These are phyloP conservation scores for Tricholoma hemisulphureum DNA, from an alignment of 768 basidiomycete genomes.

Conservation along the genomic window DNA sequence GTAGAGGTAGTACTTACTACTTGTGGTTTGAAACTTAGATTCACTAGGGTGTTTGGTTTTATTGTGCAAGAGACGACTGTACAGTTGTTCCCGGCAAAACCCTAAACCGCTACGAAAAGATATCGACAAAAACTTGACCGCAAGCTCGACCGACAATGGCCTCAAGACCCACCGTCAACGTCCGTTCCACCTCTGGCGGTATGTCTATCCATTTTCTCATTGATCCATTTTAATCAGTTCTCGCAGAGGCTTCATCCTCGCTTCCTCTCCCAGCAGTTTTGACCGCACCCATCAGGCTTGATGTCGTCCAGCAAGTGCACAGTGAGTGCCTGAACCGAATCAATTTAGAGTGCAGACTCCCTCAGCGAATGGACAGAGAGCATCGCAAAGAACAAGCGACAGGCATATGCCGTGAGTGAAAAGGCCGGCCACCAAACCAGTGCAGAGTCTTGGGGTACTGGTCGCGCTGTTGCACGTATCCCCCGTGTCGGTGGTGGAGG, in stretches of 20 bases:
- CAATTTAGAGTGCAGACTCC: slow-evolving; percentile 9
- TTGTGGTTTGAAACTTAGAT: too few species aligned
- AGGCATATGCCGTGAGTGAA: slow-evolving; percentile 94
- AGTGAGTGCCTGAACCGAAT: slow-evolving; percentile 59
- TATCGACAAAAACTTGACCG: slow-evolving; percentile 30
- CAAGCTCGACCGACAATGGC: slow-evolving; percentile 69
- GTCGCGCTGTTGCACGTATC: slow-evolving; percentile 99
- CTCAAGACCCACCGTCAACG: slow-evolving; percentile 88
- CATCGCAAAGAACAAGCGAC: slow-evolving; percentile 96
- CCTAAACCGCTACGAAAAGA: slow-evolving; percentile 30
- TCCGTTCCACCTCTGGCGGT: slow-evolving; percentile 78
- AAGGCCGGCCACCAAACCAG: slow-evolving; percentile 99
- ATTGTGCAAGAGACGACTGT: slow-evolving; percentile 22
- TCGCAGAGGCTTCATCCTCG: slow-evolving; percentile 78
- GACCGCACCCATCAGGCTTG: slow-evolving; percentile 96
- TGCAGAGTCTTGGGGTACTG: slow-evolving; percentile 99
- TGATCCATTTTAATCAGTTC: slow-evolving; percentile 17
- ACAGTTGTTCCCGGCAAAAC: slow-evolving; percentile 43
- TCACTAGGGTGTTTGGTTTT: slow-evolving; percentile 10
- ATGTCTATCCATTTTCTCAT: slow-evolving; percentile 19
- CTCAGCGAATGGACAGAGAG: slow-evolving; percentile 72
- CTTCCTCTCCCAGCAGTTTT: slow-evolving; percentile 94
- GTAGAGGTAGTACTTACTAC: too few species aligned
- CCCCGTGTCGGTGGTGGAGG: slow-evolving; percentile 99
- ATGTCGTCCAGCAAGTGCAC: slow-evolving; percentile 98